A percentile compares a stretch with the other conserved stretches of the same genome.
These are phyloP conservation scores for Suillus discolor DNA, from an alignment of 768 basidiomycete genomes.

Conservation along the genomic window DNA sequence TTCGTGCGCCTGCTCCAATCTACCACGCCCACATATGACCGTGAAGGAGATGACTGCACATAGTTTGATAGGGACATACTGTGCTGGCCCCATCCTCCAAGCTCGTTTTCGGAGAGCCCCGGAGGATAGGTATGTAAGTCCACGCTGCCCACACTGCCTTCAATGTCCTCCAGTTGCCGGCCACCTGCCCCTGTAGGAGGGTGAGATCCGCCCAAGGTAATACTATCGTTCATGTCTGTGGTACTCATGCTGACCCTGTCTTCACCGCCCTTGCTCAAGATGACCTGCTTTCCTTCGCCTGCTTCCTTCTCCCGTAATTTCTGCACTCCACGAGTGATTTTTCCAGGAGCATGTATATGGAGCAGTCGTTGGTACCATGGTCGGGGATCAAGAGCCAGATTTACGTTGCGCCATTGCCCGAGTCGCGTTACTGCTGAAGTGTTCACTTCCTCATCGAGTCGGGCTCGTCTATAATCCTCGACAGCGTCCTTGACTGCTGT, in stretches of 20 bases:
- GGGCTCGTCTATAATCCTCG: conserved; percentile 92
- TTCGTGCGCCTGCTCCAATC: conserved; percentile 70
- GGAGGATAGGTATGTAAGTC: conserved; percentile 72
- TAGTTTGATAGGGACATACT: conserved; percentile 46
- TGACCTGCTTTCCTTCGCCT: conserved; percentile 61
- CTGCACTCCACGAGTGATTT: conserved; percentile 81
- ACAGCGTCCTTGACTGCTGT: conserved; percentile 96
- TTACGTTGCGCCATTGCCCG: conserved; percentile 88
- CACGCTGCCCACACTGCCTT: conserved; percentile 42
- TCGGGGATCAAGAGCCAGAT: conserved; percentile 78
- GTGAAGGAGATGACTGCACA: conserved; percentile 59
- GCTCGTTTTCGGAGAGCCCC: conserved; percentile 31
- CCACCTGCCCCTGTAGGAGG: conserved; percentile 44
- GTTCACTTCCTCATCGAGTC: conserved; percentile 92
- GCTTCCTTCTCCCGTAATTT: conserved; percentile 85
- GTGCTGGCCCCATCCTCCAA: conserved; percentile 38
- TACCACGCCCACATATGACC: conserved; percentile 70
- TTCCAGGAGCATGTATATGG: conserved; percentile 69
- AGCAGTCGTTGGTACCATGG: conserved; percentile 76
- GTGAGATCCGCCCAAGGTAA: conserved; percentile 28
- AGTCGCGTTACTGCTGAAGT: conserved; percentile 91
- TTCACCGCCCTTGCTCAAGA: conserved; percentile 51
- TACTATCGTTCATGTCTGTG: conserved; percentile 45
- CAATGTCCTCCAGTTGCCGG: conserved; percentile 65
- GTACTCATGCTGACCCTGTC: conserved; percentile 45